A percentile compares a stretch with the other conserved stretches of the same genome.
Conservation (phyloP, 2,329 filamentous ascomycete genomes). For the Ceratocystiopsis sp. region DNA sequence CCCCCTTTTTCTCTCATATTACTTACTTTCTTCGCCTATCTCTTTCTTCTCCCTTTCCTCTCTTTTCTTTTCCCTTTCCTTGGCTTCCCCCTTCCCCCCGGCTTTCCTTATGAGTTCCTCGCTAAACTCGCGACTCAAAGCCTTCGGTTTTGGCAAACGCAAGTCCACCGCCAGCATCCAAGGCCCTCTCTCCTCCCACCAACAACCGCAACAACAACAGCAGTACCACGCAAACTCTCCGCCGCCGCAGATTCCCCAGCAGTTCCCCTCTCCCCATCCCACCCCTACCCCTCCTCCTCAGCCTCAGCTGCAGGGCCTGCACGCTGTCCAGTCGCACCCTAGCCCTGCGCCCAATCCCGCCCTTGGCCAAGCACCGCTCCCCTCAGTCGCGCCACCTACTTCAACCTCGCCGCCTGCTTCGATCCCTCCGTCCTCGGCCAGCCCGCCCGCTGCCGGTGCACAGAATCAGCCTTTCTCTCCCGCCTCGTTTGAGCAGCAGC, state of each 20-base stretch:
- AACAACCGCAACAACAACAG: not conserved
- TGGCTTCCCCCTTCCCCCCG: constrained; percentile 9
- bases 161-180: constrained; percentile 47
- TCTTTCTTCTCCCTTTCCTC: not conserved
- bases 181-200: not conserved
- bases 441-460: too few species aligned
- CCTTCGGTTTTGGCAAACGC: constrained; percentile 65
- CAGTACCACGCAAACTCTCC: not conserved
- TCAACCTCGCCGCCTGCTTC: not conserved
- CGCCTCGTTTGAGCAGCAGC: not conserved
- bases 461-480: too few species aligned
- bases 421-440: not conserved
- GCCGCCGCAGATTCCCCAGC: not conserved
- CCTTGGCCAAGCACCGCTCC: not conserved
- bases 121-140: constrained; percentile 64
- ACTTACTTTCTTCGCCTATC: not conserved
- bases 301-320: too few species aligned
- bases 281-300: not conserved
- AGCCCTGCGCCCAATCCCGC: too few species aligned
- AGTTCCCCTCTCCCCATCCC: not conserved
- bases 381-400: not conserved
- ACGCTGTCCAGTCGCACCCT: too few species aligned
- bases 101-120: constrained; percentile 42
- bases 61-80: not conserved
- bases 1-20: not conserved